phyloP scores from a whole-genome alignment of 768 basidiomycete species.

The Trametes elegans region DNA sequence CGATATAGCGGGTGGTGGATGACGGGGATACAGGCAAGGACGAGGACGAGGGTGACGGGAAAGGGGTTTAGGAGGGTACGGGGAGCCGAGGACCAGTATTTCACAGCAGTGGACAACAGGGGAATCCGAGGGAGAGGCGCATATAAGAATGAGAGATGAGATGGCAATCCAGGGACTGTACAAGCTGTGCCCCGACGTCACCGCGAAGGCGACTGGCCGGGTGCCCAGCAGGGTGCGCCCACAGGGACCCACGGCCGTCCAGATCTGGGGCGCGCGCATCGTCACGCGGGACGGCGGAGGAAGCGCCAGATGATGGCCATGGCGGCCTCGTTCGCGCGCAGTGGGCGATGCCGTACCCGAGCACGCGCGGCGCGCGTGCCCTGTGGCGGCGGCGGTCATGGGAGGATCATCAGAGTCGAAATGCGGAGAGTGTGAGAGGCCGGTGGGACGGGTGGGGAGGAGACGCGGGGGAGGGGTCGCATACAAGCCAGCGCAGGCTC shows the following conservation, averaged over 20 bases:
- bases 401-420: slow-evolving; percentile 4
- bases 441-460: background rate
- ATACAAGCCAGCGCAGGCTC: background rate
- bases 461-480: background rate
- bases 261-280: background rate
- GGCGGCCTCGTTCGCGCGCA: background rate
- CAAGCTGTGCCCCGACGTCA: background rate
- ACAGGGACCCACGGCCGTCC: slow-evolving; percentile 6
- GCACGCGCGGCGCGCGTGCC: slow-evolving; percentile 13
- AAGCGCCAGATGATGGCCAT: slow-evolving; percentile 1
- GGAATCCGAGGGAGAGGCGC: background rate
- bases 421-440: background rate
- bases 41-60: background rate
- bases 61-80: background rate
- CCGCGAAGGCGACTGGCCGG: background rate
- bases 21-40: background rate
- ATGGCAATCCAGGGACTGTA: background rate
- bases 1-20: slow-evolving; percentile 13
- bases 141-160: background rate
- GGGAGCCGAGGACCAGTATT: slow-evolving; percentile 8
- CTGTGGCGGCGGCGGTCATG: slow-evolving; percentile 1
- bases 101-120: slow-evolving; percentile 10
- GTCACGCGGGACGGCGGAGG: background rate
- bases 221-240: background rate
- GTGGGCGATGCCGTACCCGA: background rate